Percentiles rank a stretch among this genome's conserved stretches.
Conservation (phyloP, 2,329 filamentous ascomycete species). For the Scopulariopsis brevicaulis region DNA sequence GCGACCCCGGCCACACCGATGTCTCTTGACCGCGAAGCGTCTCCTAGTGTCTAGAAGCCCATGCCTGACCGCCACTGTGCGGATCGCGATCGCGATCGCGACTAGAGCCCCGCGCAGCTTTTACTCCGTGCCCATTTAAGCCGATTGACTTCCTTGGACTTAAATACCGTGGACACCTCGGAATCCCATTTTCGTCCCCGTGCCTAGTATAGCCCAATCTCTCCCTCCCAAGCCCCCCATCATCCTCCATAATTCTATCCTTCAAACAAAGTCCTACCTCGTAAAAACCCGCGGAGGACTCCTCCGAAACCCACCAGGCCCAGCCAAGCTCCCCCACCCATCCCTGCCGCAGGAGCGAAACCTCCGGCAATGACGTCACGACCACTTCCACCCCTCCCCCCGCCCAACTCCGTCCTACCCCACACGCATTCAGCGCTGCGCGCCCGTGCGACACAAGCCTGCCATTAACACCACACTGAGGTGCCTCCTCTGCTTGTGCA, state of each 20-base stretch:
- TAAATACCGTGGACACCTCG: too few species aligned
- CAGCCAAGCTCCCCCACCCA: neutral
- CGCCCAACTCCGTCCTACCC: neutral
- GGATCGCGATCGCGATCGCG: neutral
- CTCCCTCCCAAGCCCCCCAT: neutral
- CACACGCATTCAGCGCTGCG: neutral
- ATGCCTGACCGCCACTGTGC: neutral
- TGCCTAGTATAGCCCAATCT: neutral
- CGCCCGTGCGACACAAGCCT: neutral
- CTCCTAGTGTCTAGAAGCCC: too few species aligned
- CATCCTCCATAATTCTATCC: neutral
- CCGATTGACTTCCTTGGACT: too few species aligned
- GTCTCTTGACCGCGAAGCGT: too few species aligned
- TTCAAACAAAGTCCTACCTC: neutral
- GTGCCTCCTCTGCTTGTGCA: too few species aligned
- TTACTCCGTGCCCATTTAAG: neutral
- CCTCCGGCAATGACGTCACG: constrained; percentile 2
- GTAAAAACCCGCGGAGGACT: too few species aligned
- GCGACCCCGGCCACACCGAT: too few species aligned
- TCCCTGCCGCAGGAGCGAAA: neutral
- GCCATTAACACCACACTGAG: neutral
- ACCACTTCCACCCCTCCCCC: neutral
- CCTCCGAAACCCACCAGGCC: too few species aligned
- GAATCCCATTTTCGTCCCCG: too few species aligned
- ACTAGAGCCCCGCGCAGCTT: neutral